Evolutionary conservation across 2,329 filamentous ascomycete species (phyloP).

Genomic region (Penicillium concentricum): DNA sequence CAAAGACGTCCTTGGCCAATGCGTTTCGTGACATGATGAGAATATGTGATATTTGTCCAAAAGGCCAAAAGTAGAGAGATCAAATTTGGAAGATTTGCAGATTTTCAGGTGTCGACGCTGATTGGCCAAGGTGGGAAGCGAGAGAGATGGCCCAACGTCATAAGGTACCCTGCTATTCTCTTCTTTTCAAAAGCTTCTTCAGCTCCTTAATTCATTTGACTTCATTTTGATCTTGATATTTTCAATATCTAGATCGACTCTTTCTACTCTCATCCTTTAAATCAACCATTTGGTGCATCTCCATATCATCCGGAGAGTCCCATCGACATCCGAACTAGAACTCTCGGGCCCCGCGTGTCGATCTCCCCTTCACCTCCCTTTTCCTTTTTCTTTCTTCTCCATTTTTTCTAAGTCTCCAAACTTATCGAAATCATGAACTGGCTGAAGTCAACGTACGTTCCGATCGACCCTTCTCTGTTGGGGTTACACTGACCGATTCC

Average conservation of each 20-base stretch:
- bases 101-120: constrained; percentile 20
- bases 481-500: constrained; percentile 48
- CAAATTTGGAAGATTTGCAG: constrained; percentile 16
- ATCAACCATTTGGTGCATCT: constrained; percentile 4
- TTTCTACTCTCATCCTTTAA: neutral
- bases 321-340: constrained; percentile 27
- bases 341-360: constrained; percentile 35
- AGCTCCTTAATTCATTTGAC: neutral
- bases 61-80: constrained; percentile 2
- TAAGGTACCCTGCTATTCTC: constrained; percentile 1
- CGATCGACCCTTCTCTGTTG: constrained; percentile 8
- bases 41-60: neutral
- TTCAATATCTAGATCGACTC: neutral
- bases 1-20: constrained; percentile 63
- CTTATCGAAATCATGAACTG: constrained; percentile 73
- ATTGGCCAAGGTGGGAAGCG: constrained; percentile 24
- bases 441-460: constrained; percentile 82
- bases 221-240: neutral
- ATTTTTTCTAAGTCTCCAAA: neutral
- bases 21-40: constrained; percentile 53
- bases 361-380: constrained; percentile 30
- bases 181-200: neutral
- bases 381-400: constrained; percentile 16
- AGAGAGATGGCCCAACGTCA: constrained; percentile 25
- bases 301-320: constrained; percentile 7